Evolutionary conservation across 352 stramenopile genomes (phyloP), one percentile per base, ranked within the genome.

Genomic region (Phytophthora kernoviae): DNA sequence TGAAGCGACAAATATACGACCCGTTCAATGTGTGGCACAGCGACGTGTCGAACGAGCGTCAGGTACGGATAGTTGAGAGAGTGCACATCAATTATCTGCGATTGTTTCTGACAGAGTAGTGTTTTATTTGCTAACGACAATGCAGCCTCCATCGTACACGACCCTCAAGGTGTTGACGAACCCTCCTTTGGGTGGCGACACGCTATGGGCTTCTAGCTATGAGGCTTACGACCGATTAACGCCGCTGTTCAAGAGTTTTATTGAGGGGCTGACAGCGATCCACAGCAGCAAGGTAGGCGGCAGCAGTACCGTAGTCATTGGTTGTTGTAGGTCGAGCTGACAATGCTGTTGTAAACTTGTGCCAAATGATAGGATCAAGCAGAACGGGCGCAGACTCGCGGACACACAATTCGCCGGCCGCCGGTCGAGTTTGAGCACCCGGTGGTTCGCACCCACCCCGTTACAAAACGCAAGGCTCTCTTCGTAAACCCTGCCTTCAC

Each of bases 181-280:
- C 21, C 70, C 70, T 12, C 48, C 47, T 2, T 59, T 61, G 17
- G 70, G 70, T 24, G 70, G 57, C 9, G 70, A 76, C 50, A 79
- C 70, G 37, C 47, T 79, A 5, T 79, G 66, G 66, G 49, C 63
- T 8, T 74, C 66, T 1, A 51, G 43, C 21, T 73, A 70, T 49
- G 68, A 79, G 24, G 70, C 70, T 3, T 79, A 76, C 56, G 62
- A 79, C 10, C 66, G 67, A 17, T 50, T 79, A 5, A 69, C 70
- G 22, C 61, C 62, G 24, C 52, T 47, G 17, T 63, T 79, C 30
- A 48, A 74, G 36, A 58, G 58, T 40, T 62, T 75, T 27, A 24
- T 79, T 6, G 57, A 72, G 21, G 58, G 62, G 2, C 51, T 79
- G 22, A 72, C 58, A 5, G 70, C 70, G n/a, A 68, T 76, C 36